Base-by-base conservation (phyloP, 352 stramenopile species). In the Phytophthora foliorum region DNA sequence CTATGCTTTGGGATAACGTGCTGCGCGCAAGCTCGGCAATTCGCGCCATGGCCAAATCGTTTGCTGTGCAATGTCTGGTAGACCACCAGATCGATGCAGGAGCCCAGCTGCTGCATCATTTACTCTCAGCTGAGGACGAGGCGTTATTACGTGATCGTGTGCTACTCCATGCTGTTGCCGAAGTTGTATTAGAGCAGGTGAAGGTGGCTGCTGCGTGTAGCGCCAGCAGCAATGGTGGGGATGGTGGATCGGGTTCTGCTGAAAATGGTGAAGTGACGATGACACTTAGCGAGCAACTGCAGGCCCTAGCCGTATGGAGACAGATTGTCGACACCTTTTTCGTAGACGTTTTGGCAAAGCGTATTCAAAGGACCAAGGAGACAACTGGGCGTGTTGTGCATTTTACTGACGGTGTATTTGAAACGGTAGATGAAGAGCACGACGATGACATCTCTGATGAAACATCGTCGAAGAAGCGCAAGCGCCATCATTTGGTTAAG, bases 11-110 rank as follows among this genome's bases (percentile, higher is more conserved):
- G 87, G 76, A 92, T 21, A 88, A 86, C 16, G 81, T 94, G 31
- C 64, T 94, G 17, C 80, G 80, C 9, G 79, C 87, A 29, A 94
- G 85, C 58, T 89, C 85, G 6, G 80, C 85, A 27, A 93, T 91
- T 71, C 84, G 87, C 10, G 70, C 85, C 7, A 73, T 94, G 49
- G 78, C 72, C 0, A 91, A 91, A 56, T 81, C 83, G 25, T 92
- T 93, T 64, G 63, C 76, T 36, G 70, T 94, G 10, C 83, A 94
- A 67, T 90, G 79, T 13, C 48, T 94, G 8, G 80, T 83, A 22
- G 82, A 94, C 46, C 72, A 86, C 55, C 80, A 91, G 46, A 53
- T 80, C 17, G 86, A 91, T 32, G 58, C 84, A 6, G 81, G 74
- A 5, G 75, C 77, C 21, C 73, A 85, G 32, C 48, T 93, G 14